Evolutionary conservation across 257 asterid species (phyloP).

Genomic region (Penstemon newberryi): DNA sequence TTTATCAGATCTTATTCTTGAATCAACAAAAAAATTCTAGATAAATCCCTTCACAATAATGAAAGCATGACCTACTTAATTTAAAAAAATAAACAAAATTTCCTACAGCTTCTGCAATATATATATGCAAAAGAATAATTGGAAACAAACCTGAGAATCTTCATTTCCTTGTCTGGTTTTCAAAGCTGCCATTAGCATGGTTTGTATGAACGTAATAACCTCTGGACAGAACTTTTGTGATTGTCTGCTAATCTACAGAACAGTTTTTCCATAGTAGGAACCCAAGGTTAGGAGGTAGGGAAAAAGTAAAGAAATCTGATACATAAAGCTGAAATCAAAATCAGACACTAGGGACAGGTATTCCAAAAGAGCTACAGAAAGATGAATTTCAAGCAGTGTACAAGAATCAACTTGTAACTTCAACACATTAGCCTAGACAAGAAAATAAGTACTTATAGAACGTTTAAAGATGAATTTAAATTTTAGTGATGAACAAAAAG

Average conservation of each 20-base stretch:
- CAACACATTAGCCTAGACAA: background rate
- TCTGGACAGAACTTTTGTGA: slow-evolving; percentile 81
- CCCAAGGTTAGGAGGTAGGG: slow-evolving; percentile 6
- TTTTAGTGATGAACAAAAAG: no score
- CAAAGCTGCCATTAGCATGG: slow-evolving; percentile 70
- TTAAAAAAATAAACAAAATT: no score
- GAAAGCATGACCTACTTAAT: no score
- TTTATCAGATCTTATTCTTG: no score
- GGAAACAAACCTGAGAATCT: slow-evolving; percentile 67
- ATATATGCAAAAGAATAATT: slow-evolving; percentile 2
- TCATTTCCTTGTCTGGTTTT: slow-evolving; percentile 41
- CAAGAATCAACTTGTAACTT: background rate
- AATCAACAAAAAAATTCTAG: no score
- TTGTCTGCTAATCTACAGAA: slow-evolving; percentile 59
- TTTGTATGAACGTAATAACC: slow-evolving; percentile 69
- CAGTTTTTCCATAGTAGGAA: slow-evolving; percentile 14
- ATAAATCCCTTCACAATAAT: no score
- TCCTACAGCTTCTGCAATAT: slow-evolving; percentile 11
- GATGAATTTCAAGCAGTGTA: background rate
- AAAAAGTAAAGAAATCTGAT: background rate
- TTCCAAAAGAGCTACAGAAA: background rate
- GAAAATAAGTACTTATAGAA: background rate
- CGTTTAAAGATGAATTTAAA: background rate
- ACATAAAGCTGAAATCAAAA: background rate
- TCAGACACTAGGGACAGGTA: no score